Base-by-base conservation (phyloP, 139 green algal species). In the Chlorella sp. region DNA sequence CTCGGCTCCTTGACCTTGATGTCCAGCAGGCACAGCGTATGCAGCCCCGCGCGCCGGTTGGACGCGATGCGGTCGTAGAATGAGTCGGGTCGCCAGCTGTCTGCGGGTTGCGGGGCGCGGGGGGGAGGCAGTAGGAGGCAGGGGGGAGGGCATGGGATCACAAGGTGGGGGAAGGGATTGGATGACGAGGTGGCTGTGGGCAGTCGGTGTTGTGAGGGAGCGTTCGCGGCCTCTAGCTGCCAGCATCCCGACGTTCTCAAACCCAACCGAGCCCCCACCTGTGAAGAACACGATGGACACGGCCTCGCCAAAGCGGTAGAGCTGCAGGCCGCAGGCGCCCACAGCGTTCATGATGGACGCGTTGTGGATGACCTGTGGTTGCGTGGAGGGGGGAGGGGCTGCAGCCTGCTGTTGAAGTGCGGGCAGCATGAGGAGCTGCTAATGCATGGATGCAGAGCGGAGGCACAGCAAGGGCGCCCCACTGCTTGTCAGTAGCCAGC, bases 241-340 rank as follows among this genome's bases (percentile, higher is more conserved):
- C 20, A 26, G 28, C 65, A 11, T 7, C 65, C n/a, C n/a, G 3
- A 6, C 65, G 56, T 24, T 65, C 30, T 40, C 16, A 3, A 2
- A 20, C 72, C 72, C 72, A 77, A 24, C 16, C 73, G 32, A 5
- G 22, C 0, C 34, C 82, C 26, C 74, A 87, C 83, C 83, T 17
- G 97, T 99, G 93, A 99, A 99, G 91, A 99, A 99, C 0, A 97
- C 93, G 26, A 99, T 96, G 36, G 94, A 98, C 0, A 99, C 77
- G 0, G 94, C 90, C 90, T 99, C 96, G 3, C 97, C 97, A 84
- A 95, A 99, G 36, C 94, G 86, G 87, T 99, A 99, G 64, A 99
- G 95, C 90, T 98, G 94, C 86, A 99, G 90, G 2, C 97, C 97
- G 73, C 92, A 97, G 0, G 93, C 95, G 8, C 96, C 97, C 13